Evolutionary conservation across 768 basidiomycete genomes (phyloP), one percentile per base, ranked within the genome.

Genomic region (Coprinopsis strossmayeri): DNA sequence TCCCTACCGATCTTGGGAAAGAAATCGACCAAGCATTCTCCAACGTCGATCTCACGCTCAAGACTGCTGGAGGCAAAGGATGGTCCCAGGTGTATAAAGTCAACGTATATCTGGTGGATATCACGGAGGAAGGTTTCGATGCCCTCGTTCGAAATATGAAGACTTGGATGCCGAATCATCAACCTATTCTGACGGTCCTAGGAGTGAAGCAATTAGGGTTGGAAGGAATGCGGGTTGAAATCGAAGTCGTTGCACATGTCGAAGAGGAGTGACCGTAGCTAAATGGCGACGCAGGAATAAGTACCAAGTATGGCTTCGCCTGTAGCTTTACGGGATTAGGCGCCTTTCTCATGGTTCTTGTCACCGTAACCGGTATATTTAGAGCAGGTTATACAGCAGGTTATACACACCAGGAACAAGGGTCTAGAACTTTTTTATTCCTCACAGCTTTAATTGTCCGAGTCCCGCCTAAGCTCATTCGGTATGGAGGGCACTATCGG

Each of bases 21-120:
- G 40, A 45, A 45, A 45, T 45, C n/a, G 43, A 45, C 27, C 43
- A 45, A 45, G 43, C 43, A 28, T 45, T 45, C 43, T 13, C 25
- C 28, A 45, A 45, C 27, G 43, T 45, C 18, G 43, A 45, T 10
- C 18, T 45, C 9, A 20, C 43, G 3, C 43, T 45, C 27, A 45
- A 45, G 28, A 45, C 43, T 20, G 43, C 43, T 17, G 43, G 43
- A 28, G 43, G 43, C 3, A 45, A 45, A 20, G 43, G 43, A 3
- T 45, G 43, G 43, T 45, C 43, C 10, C 43, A 45, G 20, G 43
- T 45, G 43, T 45, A 9, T 18, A 7, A 27, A 4, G 18, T 30
- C 18, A 32, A 9, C 43, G 23, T 45, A 3, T 45, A 45, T 20
- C 27, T 45, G 7, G 43, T 45, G 12, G 43, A 45, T 7, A 45